Evolutionary conservation across 1,139 yeast species (phyloP).

Genomic region (Kurtzmaniella quercitrusa): DNA sequence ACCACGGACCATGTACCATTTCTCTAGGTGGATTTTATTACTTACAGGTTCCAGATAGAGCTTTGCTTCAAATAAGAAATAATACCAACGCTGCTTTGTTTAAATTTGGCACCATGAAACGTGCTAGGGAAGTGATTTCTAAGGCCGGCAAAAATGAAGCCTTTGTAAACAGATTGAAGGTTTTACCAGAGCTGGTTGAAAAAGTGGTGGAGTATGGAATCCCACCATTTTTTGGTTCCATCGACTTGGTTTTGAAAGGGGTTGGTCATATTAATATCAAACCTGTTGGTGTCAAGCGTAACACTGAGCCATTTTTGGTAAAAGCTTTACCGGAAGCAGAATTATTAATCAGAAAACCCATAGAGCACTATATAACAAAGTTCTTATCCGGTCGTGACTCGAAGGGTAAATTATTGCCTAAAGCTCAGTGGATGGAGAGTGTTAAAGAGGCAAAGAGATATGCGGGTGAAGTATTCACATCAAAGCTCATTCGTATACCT

Average conservation of each 20-base stretch:
- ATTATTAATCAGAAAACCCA: constrained; percentile 33
- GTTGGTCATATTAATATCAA: constrained; percentile 63
- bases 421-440: constrained; percentile 28
- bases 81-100: constrained; percentile 29
- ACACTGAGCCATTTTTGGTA: constrained; percentile 24
- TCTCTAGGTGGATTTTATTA: constrained; percentile 63
- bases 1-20: constrained; percentile 42
- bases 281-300: constrained; percentile 50
- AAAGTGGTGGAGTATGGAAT: constrained; percentile 43
- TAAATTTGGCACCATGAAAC: constrained; percentile 24
- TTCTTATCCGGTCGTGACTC: constrained; percentile 36
- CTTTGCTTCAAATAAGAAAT: constrained; percentile 43
- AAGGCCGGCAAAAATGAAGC: constrained; percentile 16
- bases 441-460: constrained; percentile 24
- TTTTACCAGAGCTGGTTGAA: constrained; percentile 25
- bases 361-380: constrained; percentile 29
- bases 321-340: constrained; percentile 30
- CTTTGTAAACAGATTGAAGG: constrained; percentile 27
- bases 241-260: constrained; percentile 66
- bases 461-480: constrained; percentile 21
- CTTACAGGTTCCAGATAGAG: constrained; percentile 33
- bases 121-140: constrained; percentile 18
- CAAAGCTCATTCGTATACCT: constrained; percentile 19
- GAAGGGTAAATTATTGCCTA: constrained; percentile 31
- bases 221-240: constrained; percentile 66